These are phyloP conservation scores for Cladosporium sp. DNA, from an alignment of 2,329 filamentous ascomycete genomes.

Conservation along the genomic window DNA sequence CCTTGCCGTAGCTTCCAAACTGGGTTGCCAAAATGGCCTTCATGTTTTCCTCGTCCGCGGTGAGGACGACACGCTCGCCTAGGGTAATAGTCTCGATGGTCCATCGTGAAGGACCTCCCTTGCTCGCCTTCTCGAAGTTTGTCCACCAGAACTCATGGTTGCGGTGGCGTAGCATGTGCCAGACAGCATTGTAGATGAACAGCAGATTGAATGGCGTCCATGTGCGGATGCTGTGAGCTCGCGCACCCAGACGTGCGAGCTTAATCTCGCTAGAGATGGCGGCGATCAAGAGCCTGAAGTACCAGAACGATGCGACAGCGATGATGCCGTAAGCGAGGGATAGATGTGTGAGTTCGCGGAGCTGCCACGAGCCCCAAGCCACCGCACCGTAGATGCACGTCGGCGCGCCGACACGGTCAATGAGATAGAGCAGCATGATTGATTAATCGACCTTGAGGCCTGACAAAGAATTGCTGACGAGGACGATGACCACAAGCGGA, in stretches of 20 bases:
- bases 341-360: conserved; percentile 21
- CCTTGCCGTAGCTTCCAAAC: conserved; percentile 84
- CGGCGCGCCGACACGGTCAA: conserved; percentile 27
- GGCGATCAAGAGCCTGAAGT: conserved; percentile 25
- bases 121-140: conserved; percentile 48
- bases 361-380: conserved; percentile 20
- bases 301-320: conserved; percentile 24
- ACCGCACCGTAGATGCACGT: conserved; percentile 23
- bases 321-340: conserved; percentile 25
- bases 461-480: not conserved
- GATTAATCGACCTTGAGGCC: not conserved
- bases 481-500: not conserved
- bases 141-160: conserved; percentile 65
- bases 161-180: conserved; percentile 49
- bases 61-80: conserved; percentile 67
- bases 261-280: conserved; percentile 39
- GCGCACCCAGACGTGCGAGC: conserved; percentile 46
- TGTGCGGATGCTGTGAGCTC: conserved; percentile 45
- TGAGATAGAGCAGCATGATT: conserved; percentile 23
- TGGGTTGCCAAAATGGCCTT: conserved; percentile 88
- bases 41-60: conserved; percentile 83
- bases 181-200: conserved; percentile 61
- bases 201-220: conserved; percentile 60
- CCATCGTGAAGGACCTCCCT: conserved; percentile 39
- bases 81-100: conserved; percentile 64